Evolutionary conservation across 345 rosid genomes (phyloP), one percentile per base, ranked within the genome.

Genomic region (Rubroshorea leprosula): DNA sequence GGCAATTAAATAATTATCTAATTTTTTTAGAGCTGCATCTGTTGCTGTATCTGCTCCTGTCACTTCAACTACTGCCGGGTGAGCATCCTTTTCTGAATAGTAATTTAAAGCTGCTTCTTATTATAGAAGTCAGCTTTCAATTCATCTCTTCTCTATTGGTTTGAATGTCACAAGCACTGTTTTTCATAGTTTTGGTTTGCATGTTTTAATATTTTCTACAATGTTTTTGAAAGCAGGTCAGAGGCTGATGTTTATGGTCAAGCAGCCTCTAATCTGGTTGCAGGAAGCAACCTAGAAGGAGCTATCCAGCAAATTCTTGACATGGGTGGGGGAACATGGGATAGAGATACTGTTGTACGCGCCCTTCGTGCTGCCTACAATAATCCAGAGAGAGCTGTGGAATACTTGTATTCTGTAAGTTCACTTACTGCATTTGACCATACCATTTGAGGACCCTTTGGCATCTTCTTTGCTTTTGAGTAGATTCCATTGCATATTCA

Each of bases 311-410:
- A 93, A 64, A 93, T 93, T 74, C 77, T 93, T 73, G 97, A 89
- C 67, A 85, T 93, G 88, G 99, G 97, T 56, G 97, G 96, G 60
- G 96, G 97, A 55, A 76, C 74, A 12, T 89, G 97, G 97, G 92
- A 87, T 58, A 87, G 94, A 68, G 96, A 85, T 21, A 83, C 80
- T 49, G 92, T 89, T 72, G 74, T 82, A 54, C 90, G 83, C 18
- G 97, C 99, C 55, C 96, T 93, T 49, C 88, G 90, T 55, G 97
- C 96, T 58, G 99, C 96, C 53, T 93, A 51, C 73, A 93, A 89
- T 76, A 89, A 89, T 55, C 99, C 96, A 0, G 96, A 85, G 77
- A 83, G 97, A 72, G 99, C 99, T 74, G 94, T 93, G 67, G 97
- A 93, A 74, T 93, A 93, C 74, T 77, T 93, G 51, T 93, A 87